Conservation (phyloP, 2,329 filamentous ascomycete genomes). For the Botrytis aclada region DNA sequence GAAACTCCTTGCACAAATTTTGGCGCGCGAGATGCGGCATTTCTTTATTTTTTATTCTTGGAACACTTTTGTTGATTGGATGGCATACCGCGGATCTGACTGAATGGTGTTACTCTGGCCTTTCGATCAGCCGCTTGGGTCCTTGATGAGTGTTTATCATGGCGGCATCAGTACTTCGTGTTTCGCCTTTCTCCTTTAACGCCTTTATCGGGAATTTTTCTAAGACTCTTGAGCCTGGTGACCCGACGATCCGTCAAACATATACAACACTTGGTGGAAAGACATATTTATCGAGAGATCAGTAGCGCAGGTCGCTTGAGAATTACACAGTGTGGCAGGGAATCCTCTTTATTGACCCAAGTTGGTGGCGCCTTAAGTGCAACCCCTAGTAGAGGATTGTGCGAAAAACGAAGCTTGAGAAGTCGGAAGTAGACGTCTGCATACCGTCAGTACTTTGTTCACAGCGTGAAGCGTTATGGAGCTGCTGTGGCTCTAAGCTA, state of each 20-base stretch:
- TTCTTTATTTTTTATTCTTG: no score
- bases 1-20: no score
- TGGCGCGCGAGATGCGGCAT: no score
- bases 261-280: not conserved
- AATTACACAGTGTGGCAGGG: slow-evolving; percentile 25
- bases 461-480: no score
- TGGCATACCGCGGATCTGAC: no score
- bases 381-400: not conserved
- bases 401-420: not conserved
- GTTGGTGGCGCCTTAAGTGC: not conserved
- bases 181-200: not conserved
- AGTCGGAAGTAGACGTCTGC: not conserved
- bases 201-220: not conserved
- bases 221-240: no score
- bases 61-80: no score
- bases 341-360: fast-evolving
- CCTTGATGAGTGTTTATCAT: not conserved
- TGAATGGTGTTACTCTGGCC: fast-evolving
- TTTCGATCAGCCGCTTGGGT: not conserved
- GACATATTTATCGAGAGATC: not conserved
- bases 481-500: no score
- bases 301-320: slow-evolving; percentile 41
- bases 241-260: not conserved
- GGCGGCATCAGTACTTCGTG: not conserved
- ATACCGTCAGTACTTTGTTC: fast-evolving